These are phyloP conservation scores for Diaporthe eres DNA, from an alignment of 2,329 filamentous ascomycete genomes.

Conservation along the genomic window DNA sequence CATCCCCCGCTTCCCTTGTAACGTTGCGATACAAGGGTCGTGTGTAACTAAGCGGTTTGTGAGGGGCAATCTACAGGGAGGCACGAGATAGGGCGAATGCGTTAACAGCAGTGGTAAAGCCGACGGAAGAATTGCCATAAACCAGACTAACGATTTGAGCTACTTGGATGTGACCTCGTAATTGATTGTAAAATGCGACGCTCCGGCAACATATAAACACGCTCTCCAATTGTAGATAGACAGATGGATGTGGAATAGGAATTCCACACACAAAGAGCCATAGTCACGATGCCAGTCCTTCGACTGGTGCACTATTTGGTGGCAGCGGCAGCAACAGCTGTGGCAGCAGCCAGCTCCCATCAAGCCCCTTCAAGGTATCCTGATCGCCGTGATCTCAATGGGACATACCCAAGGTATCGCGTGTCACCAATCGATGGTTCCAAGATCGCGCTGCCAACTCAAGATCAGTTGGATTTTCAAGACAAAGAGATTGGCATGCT, in stretches of 20 bases:
- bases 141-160: background rate
- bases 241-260: background rate
- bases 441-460: conserved; percentile 47
- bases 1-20: conserved; percentile 11
- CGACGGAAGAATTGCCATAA: conserved; percentile 2
- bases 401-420: conserved; percentile 40
- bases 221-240: background rate
- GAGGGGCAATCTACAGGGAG: background rate
- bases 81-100: background rate
- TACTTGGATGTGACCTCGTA: background rate
- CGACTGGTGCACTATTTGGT: background rate
- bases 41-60: background rate
- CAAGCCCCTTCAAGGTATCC: background rate
- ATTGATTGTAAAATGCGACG: background rate
- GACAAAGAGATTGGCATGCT: conserved; percentile 47
- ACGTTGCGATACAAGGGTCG: conserved; percentile 18
- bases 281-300: background rate
- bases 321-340: background rate
- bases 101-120: background rate
- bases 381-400: conserved; percentile 19
- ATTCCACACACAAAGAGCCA: background rate
- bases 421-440: conserved; percentile 47
- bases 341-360: background rate
- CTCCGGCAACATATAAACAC: background rate
- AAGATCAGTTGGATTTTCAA: conserved; percentile 47